Conservation (phyloP, 768 basidiomycete species). For the Chlorophyllum brunneum region DNA sequence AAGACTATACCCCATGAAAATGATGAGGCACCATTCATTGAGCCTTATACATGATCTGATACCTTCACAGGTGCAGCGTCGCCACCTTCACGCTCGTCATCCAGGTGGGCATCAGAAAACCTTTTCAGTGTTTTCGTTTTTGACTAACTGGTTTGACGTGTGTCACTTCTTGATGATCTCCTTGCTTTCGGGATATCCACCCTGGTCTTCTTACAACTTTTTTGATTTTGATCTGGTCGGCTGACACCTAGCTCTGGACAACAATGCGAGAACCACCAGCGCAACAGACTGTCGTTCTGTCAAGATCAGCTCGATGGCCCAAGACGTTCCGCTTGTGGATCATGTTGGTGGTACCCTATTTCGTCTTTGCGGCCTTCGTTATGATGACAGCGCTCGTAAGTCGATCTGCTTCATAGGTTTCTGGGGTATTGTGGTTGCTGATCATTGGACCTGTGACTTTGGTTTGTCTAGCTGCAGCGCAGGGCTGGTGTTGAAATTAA, state of each 20-base stretch:
- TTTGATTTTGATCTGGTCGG: not conserved
- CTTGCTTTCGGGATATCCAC: conserved; percentile 2
- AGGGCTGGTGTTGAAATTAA: conserved; percentile 21
- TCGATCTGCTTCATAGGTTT: conserved; percentile 1
- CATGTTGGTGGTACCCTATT: conserved; percentile 26
- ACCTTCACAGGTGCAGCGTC: conserved; percentile 19
- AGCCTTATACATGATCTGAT: not conserved
- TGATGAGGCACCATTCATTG: not conserved
- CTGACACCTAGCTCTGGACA: conserved; percentile 22
- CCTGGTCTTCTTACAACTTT: too few relatives aligned
- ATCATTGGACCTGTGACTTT: not conserved
- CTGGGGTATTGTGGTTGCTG: too few relatives aligned
- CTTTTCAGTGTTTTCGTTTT: not conserved
- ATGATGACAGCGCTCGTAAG: conserved; percentile 34
- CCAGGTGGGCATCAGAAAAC: conserved; percentile 18
- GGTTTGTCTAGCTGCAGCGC: conserved; percentile 14
- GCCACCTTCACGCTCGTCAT: conserved; percentile 24
- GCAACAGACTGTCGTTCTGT: conserved; percentile 15
- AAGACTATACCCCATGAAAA: conserved; percentile 15
- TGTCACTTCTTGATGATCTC: conserved; percentile 16
- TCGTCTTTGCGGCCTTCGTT: conserved; percentile 39
- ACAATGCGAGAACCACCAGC: conserved; percentile 21
- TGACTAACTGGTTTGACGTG: not conserved
- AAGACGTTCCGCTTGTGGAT: conserved; percentile 3
- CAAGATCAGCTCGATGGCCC: conserved; percentile 13